Evolutionary conservation across 805 yeast species (phyloP).

Genomic region (Cyberlindnera veronae): DNA sequence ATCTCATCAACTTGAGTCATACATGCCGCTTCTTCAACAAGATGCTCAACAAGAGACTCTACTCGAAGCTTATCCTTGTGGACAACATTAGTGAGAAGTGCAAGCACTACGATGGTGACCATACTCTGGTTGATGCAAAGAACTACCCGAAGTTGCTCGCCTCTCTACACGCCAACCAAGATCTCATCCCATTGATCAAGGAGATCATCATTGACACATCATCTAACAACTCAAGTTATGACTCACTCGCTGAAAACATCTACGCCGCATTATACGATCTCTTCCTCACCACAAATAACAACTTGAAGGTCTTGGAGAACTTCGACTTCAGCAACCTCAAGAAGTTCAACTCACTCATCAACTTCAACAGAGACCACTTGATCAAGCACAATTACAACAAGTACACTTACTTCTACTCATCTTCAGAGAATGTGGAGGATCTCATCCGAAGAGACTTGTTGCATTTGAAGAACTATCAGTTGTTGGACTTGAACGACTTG

Average conservation of each 20-base stretch:
- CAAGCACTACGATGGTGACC: conserved; percentile 23
- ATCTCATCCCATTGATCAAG: conserved; percentile 20
- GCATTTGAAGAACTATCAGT: conserved; percentile 23
- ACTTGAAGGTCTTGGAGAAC: conserved; percentile 23
- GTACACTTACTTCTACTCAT: conserved; percentile 22
- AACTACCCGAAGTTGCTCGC: conserved; percentile 28
- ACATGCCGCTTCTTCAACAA: conserved; percentile 27
- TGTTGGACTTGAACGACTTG: conserved; percentile 22
- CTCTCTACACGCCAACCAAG: conserved; percentile 26
- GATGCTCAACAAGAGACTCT: conserved; percentile 26
- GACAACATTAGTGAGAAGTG: conserved; percentile 23
- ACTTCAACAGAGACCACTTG: conserved; percentile 25
- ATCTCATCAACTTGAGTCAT: conserved; percentile 24
- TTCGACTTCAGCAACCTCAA: conserved; percentile 26
- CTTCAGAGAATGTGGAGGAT: conserved; percentile 15
- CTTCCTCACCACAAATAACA: conserved; percentile 27
- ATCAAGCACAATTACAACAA: conserved; percentile 26
- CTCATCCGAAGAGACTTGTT: conserved; percentile 21
- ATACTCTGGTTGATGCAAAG: conserved; percentile 22
- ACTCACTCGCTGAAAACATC: conserved; percentile 21
- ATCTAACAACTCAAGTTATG: conserved; percentile 22
- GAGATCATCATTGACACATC: conserved; percentile 30
- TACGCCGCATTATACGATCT: conserved; percentile 27
- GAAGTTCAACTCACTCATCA: conserved; percentile 25
- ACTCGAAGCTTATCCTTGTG: conserved; percentile 25